Base-by-base conservation (phyloP, 1,139 yeast species). In the Magnusiomyces tetraspermus region DNA sequence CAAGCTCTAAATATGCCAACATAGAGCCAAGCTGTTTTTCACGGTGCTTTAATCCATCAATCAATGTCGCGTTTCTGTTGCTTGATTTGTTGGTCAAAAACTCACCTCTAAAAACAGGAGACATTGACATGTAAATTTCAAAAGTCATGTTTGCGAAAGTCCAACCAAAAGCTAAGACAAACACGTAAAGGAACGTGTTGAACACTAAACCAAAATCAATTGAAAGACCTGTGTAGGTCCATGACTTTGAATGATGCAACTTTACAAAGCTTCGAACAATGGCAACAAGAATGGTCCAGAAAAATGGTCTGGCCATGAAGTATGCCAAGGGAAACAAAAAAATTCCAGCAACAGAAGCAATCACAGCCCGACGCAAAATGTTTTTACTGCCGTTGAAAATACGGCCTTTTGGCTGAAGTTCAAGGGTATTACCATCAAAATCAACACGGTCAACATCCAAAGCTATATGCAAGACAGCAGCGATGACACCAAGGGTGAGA, bases 81-180 rank as follows among this genome's bases (percentile, higher is more conserved):
- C 82, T 69, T 19, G 92, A 80, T 49, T 79, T 74, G 5, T 81
- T 73, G 45, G 92, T 82, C 31, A 89, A 75, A 22, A 86, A 80
- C 54, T 79, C 80, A 26, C 83, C 82, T 36, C 87, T 80, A 61
- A 85, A 88, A 50, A 85, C 67, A 59, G 97, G 92, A 0, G 97
- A 96, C 56, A 86, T 76, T 8, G 89, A 77, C 63, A 90, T 76
- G 66, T 87, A 90, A 2, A 88, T 83, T 58, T 79, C 74, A 63
- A 81, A 89, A 1, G 81, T 71, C 55, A 78, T 76, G 65, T 85
- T 84, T 36, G 79, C 68, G 11, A 79, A 56, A 59, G 83, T 89
- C 85, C 89, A 85, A 22, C 74, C 61, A 43, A 76, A 60, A 2
- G 75, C 60, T 3, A 76, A 58, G 11, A 76, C 61, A 56, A 75